phyloP scores from a whole-genome alignment of 129 eudicot genomes.

The Sambucus nigra region DNA sequence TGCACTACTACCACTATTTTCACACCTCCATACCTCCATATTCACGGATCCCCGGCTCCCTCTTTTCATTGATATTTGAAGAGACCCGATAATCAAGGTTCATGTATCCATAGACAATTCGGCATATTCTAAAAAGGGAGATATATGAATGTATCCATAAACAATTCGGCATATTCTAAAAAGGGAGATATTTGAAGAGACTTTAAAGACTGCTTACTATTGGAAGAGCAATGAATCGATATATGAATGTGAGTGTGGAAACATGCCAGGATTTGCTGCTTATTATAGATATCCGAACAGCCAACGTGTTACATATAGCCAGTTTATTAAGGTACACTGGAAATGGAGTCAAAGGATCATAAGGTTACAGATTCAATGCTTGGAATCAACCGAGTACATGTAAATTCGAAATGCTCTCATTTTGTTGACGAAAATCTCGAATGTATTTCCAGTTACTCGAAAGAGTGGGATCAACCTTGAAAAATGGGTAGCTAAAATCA shows the following conservation, averaged over 20 bases:
- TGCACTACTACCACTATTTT: no score
- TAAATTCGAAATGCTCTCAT: conserved; percentile 95
- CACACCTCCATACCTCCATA: no score
- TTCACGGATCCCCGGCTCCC: no score
- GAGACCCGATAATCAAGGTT: no score
- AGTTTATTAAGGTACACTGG: conserved; percentile 98
- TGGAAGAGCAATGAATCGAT: conserved; percentile 99
- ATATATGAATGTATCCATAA: no score
- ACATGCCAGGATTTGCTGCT: conserved; percentile 99
- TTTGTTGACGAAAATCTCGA: conserved; percentile 81
- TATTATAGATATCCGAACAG: conserved; percentile 95
- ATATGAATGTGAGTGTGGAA: conserved; percentile 96
- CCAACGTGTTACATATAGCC: conserved; percentile 94
- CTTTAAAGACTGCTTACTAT: conserved; percentile 79
- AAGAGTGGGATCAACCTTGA: conserved; percentile 99
- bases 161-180: no score
- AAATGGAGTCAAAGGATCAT: conserved; percentile 99
- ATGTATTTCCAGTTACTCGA: conserved; percentile 93
- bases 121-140: no score
- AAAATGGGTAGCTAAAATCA: conserved; percentile 95
- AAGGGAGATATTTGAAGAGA: conserved; percentile 92
- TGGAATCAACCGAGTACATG: conserved; percentile 96
- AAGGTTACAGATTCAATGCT: conserved; percentile 77
- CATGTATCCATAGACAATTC: no score
- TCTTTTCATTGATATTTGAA: no score